Evolutionary conservation across 352 stramenopile genomes (phyloP), one percentile per base, ranked within the genome.

Genomic region (Elongisporangium prolatum): DNA sequence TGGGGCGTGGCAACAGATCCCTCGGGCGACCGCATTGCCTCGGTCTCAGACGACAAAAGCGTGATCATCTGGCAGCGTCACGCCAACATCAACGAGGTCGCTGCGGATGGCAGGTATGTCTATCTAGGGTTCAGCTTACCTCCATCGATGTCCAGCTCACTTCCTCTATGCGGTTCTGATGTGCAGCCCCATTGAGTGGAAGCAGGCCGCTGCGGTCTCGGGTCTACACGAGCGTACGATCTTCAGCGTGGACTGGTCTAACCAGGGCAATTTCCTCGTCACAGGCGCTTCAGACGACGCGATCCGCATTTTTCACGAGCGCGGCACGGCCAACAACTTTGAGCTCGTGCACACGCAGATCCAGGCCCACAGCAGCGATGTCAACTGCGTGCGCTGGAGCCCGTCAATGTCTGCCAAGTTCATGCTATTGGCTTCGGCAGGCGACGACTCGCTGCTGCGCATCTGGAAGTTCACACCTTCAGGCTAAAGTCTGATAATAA

Each of bases 1-100:
- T 99, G 97, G 97, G 87, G 80, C 14, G 57, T 98, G 2, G 84
- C 83, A 2, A 40, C 97, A 4, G 85, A 93, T 57, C 77, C 89
- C 10, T 57, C 81, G 9, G 93, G 92, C 24, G 69, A 75, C 6
- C 69, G 83, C 21, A 71, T 99, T 48, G 85, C 95, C 9, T 95
- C 88, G 1, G 86, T 87, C 40, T 98, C 90, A 6, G 95, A 96
- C 50, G 97, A 99, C 72, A 91, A 80, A 44, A 85, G 65, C 44
- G 68, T 99, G n/a, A 87, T 95, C 14, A 82, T 99, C 59, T 99
- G 95, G 92, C 87, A 95, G 59, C 72, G 74, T 52, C 79, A 97
- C 48, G 75, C 67, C 16, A 78, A 88, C 67, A 80, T 68, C 24
- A 73, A 77, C 47, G 69, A 84, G 16, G 51, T 76, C 44, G 57